Evolutionary conservation across 2,329 filamentous ascomycete genomes (phyloP), one percentile per base, ranked within the genome.

Genomic region (Xylariaceae sp.): DNA sequence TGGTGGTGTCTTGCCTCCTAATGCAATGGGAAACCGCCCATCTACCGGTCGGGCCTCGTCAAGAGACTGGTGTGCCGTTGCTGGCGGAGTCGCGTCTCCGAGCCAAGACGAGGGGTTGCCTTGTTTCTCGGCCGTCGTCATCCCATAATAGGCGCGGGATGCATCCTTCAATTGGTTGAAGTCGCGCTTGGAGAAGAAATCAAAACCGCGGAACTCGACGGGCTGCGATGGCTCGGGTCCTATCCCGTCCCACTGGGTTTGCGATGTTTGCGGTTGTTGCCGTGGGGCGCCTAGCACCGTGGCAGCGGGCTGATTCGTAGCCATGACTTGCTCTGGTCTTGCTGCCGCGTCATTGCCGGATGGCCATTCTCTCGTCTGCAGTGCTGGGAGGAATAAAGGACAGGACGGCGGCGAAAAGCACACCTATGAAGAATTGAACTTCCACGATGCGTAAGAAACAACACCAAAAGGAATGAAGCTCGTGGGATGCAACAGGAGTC

Each of bases 141-240:
- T 58, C 23, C 58, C 50, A 29, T 67, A 67, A 48, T 68, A 69
- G 15, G 63, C 62, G 3, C 61, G 58, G 21, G 67, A 67, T 23
- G 66, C 67, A 40, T 63, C 60, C 40, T 58, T 63, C 20, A 63
- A 54, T 21, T 67, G 61, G 36, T 67, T 69, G 37, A 65, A 64
- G 33, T 68, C 67, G 41, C 65, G 63, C 52, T 67, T 64, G 13
- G 66, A 57, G 35, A 69, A 68, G 61, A 66, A 69, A 20, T 68
- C 64, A 29, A 67, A 69, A 15, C 66, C 67, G 36, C 67, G 67
- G 40, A 69, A 67, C 53, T 69, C 66, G 47, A 64, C 59, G 6
- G 54, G 51, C 3, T 60, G 43, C n/a, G 61, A 43, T 2, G 50
- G 50, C 36, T 29, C 52, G 11, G 40, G 13, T 21, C 26, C 51